Base-by-base conservation (phyloP, 2,329 filamentous ascomycete species). In the Kalmusia sp. region DNA sequence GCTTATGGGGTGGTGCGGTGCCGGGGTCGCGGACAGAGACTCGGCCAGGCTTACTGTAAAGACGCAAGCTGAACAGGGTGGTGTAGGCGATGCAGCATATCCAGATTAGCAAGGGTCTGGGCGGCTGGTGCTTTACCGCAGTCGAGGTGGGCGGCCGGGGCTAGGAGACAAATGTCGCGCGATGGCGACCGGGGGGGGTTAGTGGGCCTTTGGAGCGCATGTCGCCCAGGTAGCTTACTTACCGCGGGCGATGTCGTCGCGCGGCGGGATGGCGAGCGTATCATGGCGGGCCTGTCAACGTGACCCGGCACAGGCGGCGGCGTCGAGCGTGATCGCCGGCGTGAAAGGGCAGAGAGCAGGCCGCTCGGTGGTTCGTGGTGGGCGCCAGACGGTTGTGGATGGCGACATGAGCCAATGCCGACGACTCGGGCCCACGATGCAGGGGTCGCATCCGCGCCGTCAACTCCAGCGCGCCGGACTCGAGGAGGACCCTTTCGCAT, bases 341-440 rank as follows among this genome's bases (percentile, higher is more conserved):
- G n/a, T n/a, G 12, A 28, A 12, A 28, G 12, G 27, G 27, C 12
- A 28, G 27, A 19, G 28, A 45, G 35, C 37, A 24, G 53, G 49
- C 38, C 53, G 53, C 53, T 34, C 49, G 52, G 49, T 38, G 45
- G 49, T 51, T 22, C 51, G 30, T 31, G 38, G 21, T 28, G 27
- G 27, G 51, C 31, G 46, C 17, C 17, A 21, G 41, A 30, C 17
- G 21, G 44, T 30, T 43, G 40, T 44, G n/a, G 47, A 54, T 53
- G 37, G 51, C 54, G 50, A 53, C 54, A 53, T 51, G 40, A 40
- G 49, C 57, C 51, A 54, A 50, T 54, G 51, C 45, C 49, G 54
- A 11, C 15, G 46, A 33, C 40, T 39, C 49, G 48, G 51, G 46
- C 51, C 28, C 31, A 22, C 12, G 31, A 14, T 15, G 22, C 41